Base-by-base conservation (phyloP, 441 rosid species). In the Aquilaria agallochum region DNA sequence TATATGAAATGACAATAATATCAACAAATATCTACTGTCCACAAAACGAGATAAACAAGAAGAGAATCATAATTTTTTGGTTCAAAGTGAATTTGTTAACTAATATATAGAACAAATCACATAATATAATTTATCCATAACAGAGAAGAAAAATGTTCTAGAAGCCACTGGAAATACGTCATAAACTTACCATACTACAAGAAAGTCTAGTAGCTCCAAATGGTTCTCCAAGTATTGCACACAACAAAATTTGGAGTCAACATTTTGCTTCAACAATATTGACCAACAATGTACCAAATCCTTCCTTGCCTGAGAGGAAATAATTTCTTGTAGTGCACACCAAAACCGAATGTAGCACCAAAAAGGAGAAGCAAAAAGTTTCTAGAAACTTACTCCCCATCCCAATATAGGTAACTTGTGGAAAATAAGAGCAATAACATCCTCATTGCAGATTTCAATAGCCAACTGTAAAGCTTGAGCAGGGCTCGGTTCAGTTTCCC, bases 221-320 rank as follows among this genome's bases (percentile, higher is more conserved):
- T 89, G 92, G 34, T 83, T 84, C 83, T 85, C 96, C 45, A 86
- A 65, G 75, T 85, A 88, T 45, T 88, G 83, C 50, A 88, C 83
- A 70, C 74, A 83, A 72, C 84, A 83, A 77, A 76, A 76, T 15
- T 60, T 68, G 49, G 92, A 83, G 54, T 82, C 94, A 54, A 81
- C 86, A 68, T 82, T 80, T 72, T 88, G 92, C 79, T 83, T 92
- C 81, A 90, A 77, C 80, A 94, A 74, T 73, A 83, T 80, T 72
- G 94, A 80, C 97, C 97, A 91, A 65, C 95, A 89, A 72, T 83
- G 88, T 40, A 94, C 90, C 64, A 94, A 81, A 76, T 94, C 94
- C 73, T 94, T 94, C 67, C 99, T 89, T 30, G 92, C 80, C 97
- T 94, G 81, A 33, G 62, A 60, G 66, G 71, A 66, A 55, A 50